Evolutionary conservation across 2,329 filamentous ascomycete genomes (phyloP).

Genomic region (Juglanconis oblonga): DNA sequence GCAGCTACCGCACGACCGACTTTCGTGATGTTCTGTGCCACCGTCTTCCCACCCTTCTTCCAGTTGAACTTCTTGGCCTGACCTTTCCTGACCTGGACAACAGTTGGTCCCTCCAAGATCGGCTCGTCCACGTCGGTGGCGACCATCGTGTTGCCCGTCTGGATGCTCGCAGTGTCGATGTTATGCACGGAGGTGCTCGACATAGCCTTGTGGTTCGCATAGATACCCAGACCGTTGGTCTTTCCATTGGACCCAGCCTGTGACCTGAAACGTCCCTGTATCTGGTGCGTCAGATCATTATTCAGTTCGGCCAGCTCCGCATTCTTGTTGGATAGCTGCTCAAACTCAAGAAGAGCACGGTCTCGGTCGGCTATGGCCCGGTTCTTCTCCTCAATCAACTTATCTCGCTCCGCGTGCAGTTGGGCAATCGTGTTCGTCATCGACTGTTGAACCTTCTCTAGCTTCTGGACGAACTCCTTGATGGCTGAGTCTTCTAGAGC

Average conservation of each 20-base stretch:
- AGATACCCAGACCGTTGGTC: constrained; percentile 57
- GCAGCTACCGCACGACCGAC: constrained; percentile 88
- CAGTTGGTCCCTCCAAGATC: constrained; percentile 75
- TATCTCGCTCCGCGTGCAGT: constrained; percentile 70
- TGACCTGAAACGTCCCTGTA: constrained; percentile 88
- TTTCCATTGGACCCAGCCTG: constrained; percentile 56
- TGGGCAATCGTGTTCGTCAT: constrained; percentile 59
- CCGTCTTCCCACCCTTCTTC: constrained; percentile 93
- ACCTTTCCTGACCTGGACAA: constrained; percentile 91
- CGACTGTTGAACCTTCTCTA: constrained; percentile 58
- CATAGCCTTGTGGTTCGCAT: constrained; percentile 47
- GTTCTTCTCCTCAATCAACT: constrained; percentile 80
- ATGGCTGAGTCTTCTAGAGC: constrained; percentile 87
- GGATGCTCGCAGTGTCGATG: constrained; percentile 51
- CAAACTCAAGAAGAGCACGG: constrained; percentile 90
- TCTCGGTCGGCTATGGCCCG: constrained; percentile 83
- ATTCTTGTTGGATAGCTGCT: constrained; percentile 91
- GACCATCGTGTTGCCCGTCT: constrained; percentile 57
- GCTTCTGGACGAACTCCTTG: constrained; percentile 80
- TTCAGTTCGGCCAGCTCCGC: constrained; percentile 92
- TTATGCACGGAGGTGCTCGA: constrained; percentile 47
- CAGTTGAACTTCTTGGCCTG: constrained; percentile 97
- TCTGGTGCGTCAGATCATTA: constrained; percentile 90
- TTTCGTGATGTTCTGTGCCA: constrained; percentile 92
- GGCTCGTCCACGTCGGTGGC: constrained; percentile 65